These are phyloP conservation scores for Solanum ahanhuiri DNA, from an alignment of 257 asterid genomes.

Conservation along the genomic window DNA sequence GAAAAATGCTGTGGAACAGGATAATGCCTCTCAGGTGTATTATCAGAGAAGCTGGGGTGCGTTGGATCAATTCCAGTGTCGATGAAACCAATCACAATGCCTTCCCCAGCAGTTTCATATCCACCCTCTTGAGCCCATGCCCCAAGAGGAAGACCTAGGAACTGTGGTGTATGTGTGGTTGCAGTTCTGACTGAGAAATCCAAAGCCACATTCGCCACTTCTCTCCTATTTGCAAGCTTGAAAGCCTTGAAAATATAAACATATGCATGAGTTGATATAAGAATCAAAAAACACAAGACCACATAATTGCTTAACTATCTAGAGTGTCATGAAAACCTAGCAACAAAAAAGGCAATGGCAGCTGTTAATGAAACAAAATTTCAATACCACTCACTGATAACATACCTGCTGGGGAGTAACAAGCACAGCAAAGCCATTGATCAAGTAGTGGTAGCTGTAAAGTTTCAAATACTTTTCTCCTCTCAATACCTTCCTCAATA, in stretches of 20 bases:
- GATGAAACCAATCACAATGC: constrained; percentile 80
- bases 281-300: background rate
- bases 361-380: background rate
- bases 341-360: background rate
- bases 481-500: constrained; percentile 39
- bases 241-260: constrained; percentile 46
- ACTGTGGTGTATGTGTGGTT: constrained; percentile 94
- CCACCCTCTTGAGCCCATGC: constrained; percentile 98
- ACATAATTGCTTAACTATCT: background rate
- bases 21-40: constrained; percentile 46
- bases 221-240: constrained; percentile 62
- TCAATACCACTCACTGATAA: background rate
- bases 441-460: constrained; percentile 87
- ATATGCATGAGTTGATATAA: background rate
- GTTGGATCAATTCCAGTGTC: constrained; percentile 96
- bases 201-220: constrained; percentile 66
- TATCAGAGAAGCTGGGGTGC: constrained; percentile 85
- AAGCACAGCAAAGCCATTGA: constrained; percentile 89
- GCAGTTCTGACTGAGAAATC: constrained; percentile 86
- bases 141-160: constrained; percentile 90
- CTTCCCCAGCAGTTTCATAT: constrained; percentile 85
- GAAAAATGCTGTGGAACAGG: constrained; percentile 80
- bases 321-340: background rate
- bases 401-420: constrained; percentile 81
- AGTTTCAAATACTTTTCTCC: constrained; percentile 84